Base-by-base conservation (phyloP, 2,329 filamentous ascomycete genomes). In the Aspergillus hortae region DNA sequence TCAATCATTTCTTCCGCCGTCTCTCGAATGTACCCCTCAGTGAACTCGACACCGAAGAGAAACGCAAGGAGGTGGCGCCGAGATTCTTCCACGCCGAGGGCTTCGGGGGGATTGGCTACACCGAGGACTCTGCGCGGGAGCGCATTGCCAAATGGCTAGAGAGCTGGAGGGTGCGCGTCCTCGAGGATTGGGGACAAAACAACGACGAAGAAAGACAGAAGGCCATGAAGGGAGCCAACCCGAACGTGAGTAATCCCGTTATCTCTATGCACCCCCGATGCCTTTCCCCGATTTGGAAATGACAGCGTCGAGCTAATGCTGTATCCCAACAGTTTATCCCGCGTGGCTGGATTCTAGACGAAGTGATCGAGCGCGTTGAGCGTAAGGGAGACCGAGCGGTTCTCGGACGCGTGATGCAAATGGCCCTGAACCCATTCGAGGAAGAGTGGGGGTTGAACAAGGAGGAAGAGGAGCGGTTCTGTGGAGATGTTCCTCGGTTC, bases 1-100 rank as follows among this genome's bases (percentile, higher is more conserved):
- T 96, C 71, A 90, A 95, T 66, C 89, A 95, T 63, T 94, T 95
- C 68, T 97, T 97, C 80, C 83, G 95, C 36, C 82, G 87, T 7
- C 77, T 99, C 0, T 87, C 87, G 48, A 72, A 74, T 17, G 65
- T 96, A 15, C 80, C 74, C 30, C 55, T 90, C 1, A 71, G 72
- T 0, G 82, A 89, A 4, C 66, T 96, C 6, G 80, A 82, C 25
- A 87, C 84, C 0, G 80, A 86, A 23, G 81, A 86, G 17, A 74
- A 78, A 44, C 77, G 90, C 48, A 80, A 80, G 56, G 77, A 84
- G n/a, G 75, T 78, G 7, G 89, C 92, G 0, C 78, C 78, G 0
- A 68, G 83, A 0, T 96, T 99, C 73, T 95, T 96, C 77, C 88
- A 94, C 66, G 75, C 78, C 4, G 89, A 92, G 61, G 88, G 86